Conservation (phyloP, 768 basidiomycete species). For the Lyophyllum semitale region DNA sequence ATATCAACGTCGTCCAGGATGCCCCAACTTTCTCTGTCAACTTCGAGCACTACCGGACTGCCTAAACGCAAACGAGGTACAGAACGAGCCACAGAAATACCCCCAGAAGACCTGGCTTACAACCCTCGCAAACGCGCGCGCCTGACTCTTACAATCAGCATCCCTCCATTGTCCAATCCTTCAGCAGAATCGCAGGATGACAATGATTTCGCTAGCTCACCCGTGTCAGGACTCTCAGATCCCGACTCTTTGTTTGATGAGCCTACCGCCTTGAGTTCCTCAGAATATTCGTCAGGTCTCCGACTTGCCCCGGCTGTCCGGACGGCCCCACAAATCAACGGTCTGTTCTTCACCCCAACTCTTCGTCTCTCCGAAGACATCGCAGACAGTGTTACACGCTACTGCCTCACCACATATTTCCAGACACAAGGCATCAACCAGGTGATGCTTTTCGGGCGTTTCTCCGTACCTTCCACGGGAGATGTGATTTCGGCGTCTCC, state of each 20-base stretch:
- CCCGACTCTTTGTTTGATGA: conserved; percentile 56
- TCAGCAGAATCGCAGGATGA: not conserved
- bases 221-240: conserved; percentile 20
- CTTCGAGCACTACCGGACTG: conserved; percentile 1
- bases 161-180: conserved; percentile 10
- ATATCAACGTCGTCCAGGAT: conserved; percentile 8
- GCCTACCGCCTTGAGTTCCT: not conserved
- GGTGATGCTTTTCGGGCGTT: conserved; percentile 82
- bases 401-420: conserved; percentile 64
- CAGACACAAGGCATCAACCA: conserved; percentile 59
- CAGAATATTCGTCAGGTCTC: not conserved
- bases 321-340: conserved; percentile 58
- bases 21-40: not conserved
- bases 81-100: not conserved
- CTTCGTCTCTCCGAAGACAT: conserved; percentile 52
- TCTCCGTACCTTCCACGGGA: conserved; percentile 14
- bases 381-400: conserved; percentile 46
- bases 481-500: conserved; percentile 8
- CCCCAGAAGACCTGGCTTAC: not conserved
- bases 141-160: conserved; percentile 17
- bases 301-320: conserved; percentile 28
- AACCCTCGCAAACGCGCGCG: conserved; percentile 13
- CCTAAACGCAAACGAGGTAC: conserved; percentile 10
- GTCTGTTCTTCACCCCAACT: conserved; percentile 61
- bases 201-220: conserved; percentile 2